phyloP scores from a whole-genome alignment of 768 basidiomycete genomes.

The Cystoderma amianthinum region DNA sequence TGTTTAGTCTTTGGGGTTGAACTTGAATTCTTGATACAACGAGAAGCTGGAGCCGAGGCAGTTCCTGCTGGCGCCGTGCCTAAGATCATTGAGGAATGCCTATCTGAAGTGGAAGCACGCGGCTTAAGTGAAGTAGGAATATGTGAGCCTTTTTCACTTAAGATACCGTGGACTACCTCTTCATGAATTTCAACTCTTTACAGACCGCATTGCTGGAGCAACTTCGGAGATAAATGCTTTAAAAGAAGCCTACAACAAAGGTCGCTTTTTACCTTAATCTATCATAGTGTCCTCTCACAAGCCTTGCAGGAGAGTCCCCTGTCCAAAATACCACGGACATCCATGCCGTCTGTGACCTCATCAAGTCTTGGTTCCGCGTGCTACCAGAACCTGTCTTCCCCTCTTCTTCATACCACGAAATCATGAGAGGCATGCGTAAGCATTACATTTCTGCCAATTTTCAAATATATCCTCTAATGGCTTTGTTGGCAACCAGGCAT shows the following conservation, averaged over 20 bases:
- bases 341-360: conserved; percentile 74
- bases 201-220: conserved; percentile 83
- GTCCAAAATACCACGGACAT: conserved; percentile 60
- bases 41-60: conserved; percentile 48
- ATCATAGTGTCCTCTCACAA: neutral
- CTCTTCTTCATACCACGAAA: conserved; percentile 53
- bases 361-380: conserved; percentile 83
- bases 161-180: no score
- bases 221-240: conserved; percentile 60
- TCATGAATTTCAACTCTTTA: no score
- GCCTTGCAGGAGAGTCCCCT: conserved; percentile 53
- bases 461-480: conserved; percentile 1
- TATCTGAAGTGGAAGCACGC: conserved; percentile 65
- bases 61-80: conserved; percentile 57
- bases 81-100: conserved; percentile 54
- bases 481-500: conserved; percentile 40
- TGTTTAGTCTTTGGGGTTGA: conserved; percentile 69
- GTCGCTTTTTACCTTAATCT: conserved; percentile 23
- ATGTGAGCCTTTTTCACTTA: conserved; percentile 60
- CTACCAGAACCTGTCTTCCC: conserved; percentile 80
- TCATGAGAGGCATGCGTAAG: conserved; percentile 71
- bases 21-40: conserved; percentile 56
- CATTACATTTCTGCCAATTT: conserved; percentile 5
- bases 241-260: conserved; percentile 71
- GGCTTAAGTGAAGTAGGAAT: conserved; percentile 81